Conservation (phyloP, 305 asterid genomes). For the Fraxinus floribunda region DNA sequence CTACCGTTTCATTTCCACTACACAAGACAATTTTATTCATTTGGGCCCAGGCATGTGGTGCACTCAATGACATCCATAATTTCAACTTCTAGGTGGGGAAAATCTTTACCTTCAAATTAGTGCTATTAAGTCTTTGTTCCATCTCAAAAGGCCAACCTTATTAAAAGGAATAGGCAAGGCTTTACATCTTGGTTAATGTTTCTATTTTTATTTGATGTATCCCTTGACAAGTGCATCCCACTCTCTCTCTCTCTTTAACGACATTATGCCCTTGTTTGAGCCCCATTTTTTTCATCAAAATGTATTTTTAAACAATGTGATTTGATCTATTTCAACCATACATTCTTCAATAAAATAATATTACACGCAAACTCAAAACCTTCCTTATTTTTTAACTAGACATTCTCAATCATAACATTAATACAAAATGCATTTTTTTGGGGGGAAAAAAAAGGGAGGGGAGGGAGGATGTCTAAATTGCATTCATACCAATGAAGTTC, state of each 20-base stretch:
- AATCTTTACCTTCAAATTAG: not conserved
- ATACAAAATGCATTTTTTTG: no score
- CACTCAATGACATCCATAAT: not conserved
- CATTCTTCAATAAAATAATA: no score
- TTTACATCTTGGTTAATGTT: not conserved
- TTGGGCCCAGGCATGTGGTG: not conserved
- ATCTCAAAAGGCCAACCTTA: not conserved
- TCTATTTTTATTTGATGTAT: not conserved
- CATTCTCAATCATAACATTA: no score
- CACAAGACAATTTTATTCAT: not conserved
- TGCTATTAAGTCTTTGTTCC: not conserved
- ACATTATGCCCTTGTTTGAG: not conserved
- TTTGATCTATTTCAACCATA: no score
- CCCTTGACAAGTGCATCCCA: not conserved
- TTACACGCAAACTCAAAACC: no score
- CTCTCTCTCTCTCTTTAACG: not conserved
- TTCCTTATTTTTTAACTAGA: no score
- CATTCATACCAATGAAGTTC: not conserved
- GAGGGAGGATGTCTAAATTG: not conserved
- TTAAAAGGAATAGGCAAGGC: not conserved
- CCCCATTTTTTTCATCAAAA: no score
- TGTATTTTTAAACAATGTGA: no score
- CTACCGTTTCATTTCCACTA: not conserved
- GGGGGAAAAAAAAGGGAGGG: no score
- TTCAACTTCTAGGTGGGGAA: not conserved